Conservation (phyloP, 78 protist genomes). For the Salpingoeca rosetta region DNA sequence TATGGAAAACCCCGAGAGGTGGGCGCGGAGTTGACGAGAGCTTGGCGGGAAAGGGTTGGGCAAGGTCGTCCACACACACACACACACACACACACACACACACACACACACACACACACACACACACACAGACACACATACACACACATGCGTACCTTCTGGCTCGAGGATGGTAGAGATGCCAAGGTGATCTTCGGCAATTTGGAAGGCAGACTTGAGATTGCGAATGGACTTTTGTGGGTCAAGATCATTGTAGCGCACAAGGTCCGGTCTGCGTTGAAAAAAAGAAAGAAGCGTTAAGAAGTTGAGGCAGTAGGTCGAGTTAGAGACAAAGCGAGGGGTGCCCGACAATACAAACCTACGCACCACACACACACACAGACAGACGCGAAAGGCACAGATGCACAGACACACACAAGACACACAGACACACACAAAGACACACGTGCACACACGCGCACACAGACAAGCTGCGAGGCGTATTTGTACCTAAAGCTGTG, state of each 20-base stretch:
- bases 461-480: conserved; percentile 16
- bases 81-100: not conserved
- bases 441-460: not conserved
- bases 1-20: not conserved
- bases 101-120: too few relatives aligned
- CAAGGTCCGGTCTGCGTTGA: conserved; percentile 53
- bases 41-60: not conserved
- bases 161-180: not conserved
- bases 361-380: too few relatives aligned
- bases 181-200: conserved; percentile 53
- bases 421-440: too few relatives aligned
- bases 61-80: not conserved
- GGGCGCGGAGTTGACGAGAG: not conserved
- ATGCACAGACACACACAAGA: too few relatives aligned
- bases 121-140: too few relatives aligned
- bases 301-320: too few relatives aligned
- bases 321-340: too few relatives aligned
- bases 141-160: not conserved
- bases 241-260: conserved; percentile 3
- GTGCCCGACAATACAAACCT: too few relatives aligned
- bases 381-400: too few relatives aligned
- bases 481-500: conserved; percentile 3
- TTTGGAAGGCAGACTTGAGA: conserved; percentile 43
- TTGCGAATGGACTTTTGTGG: conserved; percentile 1
- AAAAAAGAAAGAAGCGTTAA: not conserved